Percentiles rank a stretch among this genome's conserved stretches.
These are phyloP conservation scores for Tremella mesenterica DNA, from an alignment of 768 basidiomycete species.

Conservation along the genomic window DNA sequence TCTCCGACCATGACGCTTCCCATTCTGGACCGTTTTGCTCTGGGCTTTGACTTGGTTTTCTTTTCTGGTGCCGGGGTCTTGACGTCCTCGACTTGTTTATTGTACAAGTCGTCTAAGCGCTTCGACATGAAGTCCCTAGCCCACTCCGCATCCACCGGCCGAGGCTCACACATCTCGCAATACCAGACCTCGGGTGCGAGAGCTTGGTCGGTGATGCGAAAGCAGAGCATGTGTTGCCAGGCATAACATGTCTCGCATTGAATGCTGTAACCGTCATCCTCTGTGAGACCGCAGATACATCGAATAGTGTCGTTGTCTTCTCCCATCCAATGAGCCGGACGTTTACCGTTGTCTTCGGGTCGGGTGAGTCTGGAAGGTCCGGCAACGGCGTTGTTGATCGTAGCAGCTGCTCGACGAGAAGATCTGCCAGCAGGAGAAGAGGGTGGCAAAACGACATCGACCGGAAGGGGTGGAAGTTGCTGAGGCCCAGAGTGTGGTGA, in stretches of 20 bases:
- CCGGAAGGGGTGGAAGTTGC: not conserved
- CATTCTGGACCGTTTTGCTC: conserved; percentile 17
- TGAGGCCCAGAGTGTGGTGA: not conserved
- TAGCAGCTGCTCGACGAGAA: not conserved
- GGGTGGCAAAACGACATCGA: not conserved
- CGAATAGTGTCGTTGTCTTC: conserved; percentile 45
- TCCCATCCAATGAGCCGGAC: conserved; percentile 29
- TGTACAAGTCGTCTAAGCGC: conserved; percentile 8
- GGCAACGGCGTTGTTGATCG: conserved; percentile 6
- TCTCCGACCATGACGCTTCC: conserved; percentile 21
- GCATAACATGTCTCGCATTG: conserved; percentile 72
- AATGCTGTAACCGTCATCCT: conserved; percentile 77
- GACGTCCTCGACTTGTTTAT: conserved; percentile 8
- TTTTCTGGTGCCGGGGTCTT: not conserved
- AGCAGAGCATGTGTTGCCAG: conserved; percentile 77
- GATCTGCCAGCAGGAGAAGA: not conserved
- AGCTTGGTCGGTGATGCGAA: conserved; percentile 56
- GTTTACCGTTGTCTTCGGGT: conserved; percentile 1
- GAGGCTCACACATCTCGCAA: conserved; percentile 62
- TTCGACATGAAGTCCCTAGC: conserved; percentile 13
- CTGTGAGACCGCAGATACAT: conserved; percentile 65
- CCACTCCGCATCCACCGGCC: conserved; percentile 19
- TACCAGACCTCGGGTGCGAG: conserved; percentile 38
- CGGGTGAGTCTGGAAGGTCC: conserved; percentile 22
- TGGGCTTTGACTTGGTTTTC: conserved; percentile 11